Conservation (phyloP, 768 basidiomycete species). For the Serendipita sp. region DNA sequence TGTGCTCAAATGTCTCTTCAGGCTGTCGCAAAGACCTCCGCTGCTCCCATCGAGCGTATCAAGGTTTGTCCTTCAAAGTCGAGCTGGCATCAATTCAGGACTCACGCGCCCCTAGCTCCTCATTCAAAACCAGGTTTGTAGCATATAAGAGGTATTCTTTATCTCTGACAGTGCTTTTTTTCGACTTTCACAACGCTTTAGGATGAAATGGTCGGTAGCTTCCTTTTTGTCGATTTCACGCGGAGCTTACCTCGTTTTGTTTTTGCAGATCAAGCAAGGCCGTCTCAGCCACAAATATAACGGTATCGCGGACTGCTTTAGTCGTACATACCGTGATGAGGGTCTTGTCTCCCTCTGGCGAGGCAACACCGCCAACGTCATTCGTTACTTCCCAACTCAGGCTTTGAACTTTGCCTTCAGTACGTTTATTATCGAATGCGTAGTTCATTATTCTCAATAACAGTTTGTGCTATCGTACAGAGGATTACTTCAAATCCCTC, state of each 20-base stretch:
- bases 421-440: constrained; percentile 29
- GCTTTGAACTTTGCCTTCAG: constrained; percentile 99
- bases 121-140: constrained; percentile 68
- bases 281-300: constrained; percentile 94
- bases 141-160: neutral
- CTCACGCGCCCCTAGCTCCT: constrained; percentile 35
- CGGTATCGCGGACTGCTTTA: constrained; percentile 85
- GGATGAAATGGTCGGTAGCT: constrained; percentile 87
- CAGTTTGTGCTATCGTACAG: constrained; percentile 25
- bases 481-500: constrained; percentile 97
- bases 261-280: constrained; percentile 87
- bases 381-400: constrained; percentile 99
- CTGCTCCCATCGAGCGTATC: constrained; percentile 99
- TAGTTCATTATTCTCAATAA: neutral
- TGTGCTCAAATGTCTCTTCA: constrained; percentile 20
- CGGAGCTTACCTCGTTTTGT: constrained; percentile 6
- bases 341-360: constrained; percentile 93
- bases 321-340: constrained; percentile 87
- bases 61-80: constrained; percentile 30
- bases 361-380: constrained; percentile 99
- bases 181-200: neutral
- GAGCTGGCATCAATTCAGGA: neutral
- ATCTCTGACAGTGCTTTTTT: constrained; percentile 1
- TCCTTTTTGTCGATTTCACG: constrained; percentile 5
- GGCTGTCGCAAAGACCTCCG: constrained; percentile 98